Evolutionary conservation across 2,329 filamentous ascomycete species (phyloP).

Genomic region (Phyllosticta citrichinensis): DNA sequence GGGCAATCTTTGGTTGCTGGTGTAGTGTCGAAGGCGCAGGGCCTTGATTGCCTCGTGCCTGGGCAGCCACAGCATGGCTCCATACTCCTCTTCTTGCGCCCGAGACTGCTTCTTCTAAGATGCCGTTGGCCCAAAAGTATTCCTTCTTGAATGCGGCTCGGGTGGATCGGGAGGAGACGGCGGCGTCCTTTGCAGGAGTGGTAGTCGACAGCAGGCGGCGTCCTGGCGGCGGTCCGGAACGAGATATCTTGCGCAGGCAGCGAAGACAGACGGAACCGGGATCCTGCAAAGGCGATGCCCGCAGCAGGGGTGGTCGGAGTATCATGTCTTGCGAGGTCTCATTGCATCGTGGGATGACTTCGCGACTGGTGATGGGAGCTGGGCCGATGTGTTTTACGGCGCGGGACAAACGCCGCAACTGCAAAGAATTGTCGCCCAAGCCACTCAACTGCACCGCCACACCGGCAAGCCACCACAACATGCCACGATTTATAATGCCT

Average conservation of each 20-base stretch:
- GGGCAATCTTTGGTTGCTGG: constrained; percentile 11
- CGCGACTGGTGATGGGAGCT: background rate
- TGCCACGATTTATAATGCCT: background rate
- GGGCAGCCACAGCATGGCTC: constrained; percentile 18
- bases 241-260: constrained; percentile 24
- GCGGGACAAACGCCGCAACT: background rate
- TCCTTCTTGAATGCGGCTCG: constrained; percentile 25
- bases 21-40: constrained; percentile 6
- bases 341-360: background rate
- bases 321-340: constrained; percentile 24
- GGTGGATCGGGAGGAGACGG: constrained; percentile 20
- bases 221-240: constrained; percentile 14
- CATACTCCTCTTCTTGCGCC: constrained; percentile 21
- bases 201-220: constrained; percentile 22
- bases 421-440: background rate
- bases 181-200: constrained; percentile 19
- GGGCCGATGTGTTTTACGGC: constrained; percentile 1
- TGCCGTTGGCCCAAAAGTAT: constrained; percentile 30
- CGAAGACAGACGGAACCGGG: constrained; percentile 22
- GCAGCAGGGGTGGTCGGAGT: constrained; percentile 24
- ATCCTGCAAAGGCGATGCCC: constrained; percentile 21
- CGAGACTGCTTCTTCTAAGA: constrained; percentile 23
- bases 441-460: background rate
- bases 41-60: constrained; percentile 5
- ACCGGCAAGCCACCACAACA: background rate